Percentiles rank a stretch among this genome's conserved stretches.
phyloP scores from a whole-genome alignment of 495 filamentous ascomycete genomes.

The Neurospora sublineolata region DNA sequence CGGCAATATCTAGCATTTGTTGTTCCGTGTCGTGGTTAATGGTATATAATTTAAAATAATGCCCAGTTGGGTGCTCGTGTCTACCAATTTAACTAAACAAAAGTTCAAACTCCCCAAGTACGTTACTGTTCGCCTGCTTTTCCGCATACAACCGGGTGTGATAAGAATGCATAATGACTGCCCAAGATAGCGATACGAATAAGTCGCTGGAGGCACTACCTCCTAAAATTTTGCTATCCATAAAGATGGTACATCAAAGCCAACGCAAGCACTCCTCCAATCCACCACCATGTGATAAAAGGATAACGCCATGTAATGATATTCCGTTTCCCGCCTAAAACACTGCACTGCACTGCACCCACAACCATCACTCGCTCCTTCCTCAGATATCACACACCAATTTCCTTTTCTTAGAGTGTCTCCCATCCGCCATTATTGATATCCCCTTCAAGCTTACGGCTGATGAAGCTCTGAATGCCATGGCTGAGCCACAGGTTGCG shows the following conservation, averaged over 20 bases:
- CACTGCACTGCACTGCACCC: background rate
- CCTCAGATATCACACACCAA: background rate
- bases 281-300: background rate
- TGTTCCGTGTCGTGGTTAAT: background rate
- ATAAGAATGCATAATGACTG: background rate
- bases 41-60: background rate
- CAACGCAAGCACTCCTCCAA: background rate
- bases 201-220: background rate
- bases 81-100: background rate
- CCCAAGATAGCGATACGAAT: background rate
- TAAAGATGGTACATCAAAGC: background rate
- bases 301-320: background rate
- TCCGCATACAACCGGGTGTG: background rate
- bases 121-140: background rate
- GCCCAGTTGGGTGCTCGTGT: background rate
- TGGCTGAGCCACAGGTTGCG: conserved; percentile 81
- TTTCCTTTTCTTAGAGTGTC: conserved; percentile 45
- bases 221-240: background rate
- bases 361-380: background rate
- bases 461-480: conserved; percentile 77
- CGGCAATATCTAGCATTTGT: background rate
- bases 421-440: conserved; percentile 98
- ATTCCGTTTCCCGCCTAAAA: background rate
- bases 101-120: background rate
- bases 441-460: conserved; percentile 80